These are phyloP conservation scores for Saccharomycopsis selenospora DNA, from an alignment of 805 yeast genomes.

Conservation along the genomic window DNA sequence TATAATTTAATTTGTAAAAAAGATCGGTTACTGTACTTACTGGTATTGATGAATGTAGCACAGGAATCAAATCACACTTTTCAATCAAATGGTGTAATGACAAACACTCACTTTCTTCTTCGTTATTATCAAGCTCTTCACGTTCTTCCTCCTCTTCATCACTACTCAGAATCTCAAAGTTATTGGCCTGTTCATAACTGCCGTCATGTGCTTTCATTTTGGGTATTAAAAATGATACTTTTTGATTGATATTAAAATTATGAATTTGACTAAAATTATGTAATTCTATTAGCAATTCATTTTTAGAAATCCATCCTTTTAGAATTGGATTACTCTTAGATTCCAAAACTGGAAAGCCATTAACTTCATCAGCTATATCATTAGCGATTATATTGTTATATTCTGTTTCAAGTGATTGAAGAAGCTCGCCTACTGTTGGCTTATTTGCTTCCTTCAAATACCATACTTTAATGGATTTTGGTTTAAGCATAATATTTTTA, in stretches of 20 bases:
- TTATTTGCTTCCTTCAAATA: slow-evolving; percentile 28
- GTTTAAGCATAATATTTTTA: slow-evolving; percentile 31
- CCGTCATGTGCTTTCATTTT: slow-evolving; percentile 10
- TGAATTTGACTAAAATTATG: slow-evolving; percentile 10
- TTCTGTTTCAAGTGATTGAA: neutral
- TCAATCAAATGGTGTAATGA: slow-evolving; percentile 16
- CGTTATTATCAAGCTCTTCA: neutral
- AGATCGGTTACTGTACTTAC: slow-evolving; percentile 26
- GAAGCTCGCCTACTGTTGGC: neutral
- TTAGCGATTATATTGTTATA: neutral
- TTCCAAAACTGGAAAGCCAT: slow-evolving; percentile 36
- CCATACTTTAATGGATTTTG: slow-evolving; percentile 27
- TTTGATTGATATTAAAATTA: slow-evolving; percentile 6
- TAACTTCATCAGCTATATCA: neutral
- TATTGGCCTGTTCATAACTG: slow-evolving; percentile 16
- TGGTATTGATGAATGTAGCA: slow-evolving; percentile 17
- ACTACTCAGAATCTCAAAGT: slow-evolving; percentile 5
- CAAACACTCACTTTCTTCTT: neutral
- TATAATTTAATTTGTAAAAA: slow-evolving; percentile 27
- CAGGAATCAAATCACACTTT: slow-evolving; percentile 10
- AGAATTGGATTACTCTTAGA: slow-evolving; percentile 30
- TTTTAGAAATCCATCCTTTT: slow-evolving; percentile 37
- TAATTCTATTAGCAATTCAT: slow-evolving; percentile 32
- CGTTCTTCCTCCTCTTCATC: slow-evolving; percentile 7
- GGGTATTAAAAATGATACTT: slow-evolving; percentile 8